phyloP scores from a whole-genome alignment of 768 basidiomycete species.

The Hygrophorus pudorinus region DNA sequence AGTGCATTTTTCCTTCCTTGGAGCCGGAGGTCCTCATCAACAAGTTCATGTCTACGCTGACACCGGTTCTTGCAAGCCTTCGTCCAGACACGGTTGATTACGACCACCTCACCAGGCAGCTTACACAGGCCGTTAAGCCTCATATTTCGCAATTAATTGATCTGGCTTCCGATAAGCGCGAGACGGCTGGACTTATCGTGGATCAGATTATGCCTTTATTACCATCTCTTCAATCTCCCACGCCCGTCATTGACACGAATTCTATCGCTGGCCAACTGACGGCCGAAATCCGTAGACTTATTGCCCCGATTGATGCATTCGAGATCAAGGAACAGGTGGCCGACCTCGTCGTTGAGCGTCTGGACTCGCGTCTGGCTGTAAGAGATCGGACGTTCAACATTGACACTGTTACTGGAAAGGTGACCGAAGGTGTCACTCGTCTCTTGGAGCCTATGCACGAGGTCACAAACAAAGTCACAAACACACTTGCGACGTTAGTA shows the following conservation, averaged over 20 bases:
- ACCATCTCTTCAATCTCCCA: constrained; percentile 29
- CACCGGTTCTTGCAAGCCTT: constrained; percentile 51
- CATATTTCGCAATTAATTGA: constrained; percentile 86
- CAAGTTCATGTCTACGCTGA: constrained; percentile 45
- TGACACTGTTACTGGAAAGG: constrained; percentile 44
- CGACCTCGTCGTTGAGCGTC: constrained; percentile 77
- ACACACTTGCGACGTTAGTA: constrained; percentile 29
- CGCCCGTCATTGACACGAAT: constrained; percentile 35
- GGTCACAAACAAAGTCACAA: constrained; percentile 28
- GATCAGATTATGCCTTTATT: constrained; percentile 61
- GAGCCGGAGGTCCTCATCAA: constrained; percentile 53
- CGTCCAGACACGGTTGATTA: constrained; percentile 68
- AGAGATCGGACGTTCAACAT: constrained; percentile 63
- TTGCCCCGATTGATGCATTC: constrained; percentile 72
- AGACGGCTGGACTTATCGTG: constrained; percentile 76
- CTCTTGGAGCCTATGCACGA: constrained; percentile 30
- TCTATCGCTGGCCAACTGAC: constrained; percentile 50
- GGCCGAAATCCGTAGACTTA: constrained; percentile 58
- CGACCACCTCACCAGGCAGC: constrained; percentile 60
- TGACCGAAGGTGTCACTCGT: constrained; percentile 42
- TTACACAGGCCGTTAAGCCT: constrained; percentile 81
- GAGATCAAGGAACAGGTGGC: constrained; percentile 87
- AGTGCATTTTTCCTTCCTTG: constrained; percentile 34
- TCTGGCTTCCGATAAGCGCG: constrained; percentile 79
- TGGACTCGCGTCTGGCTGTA: constrained; percentile 72